A percentile compares a stretch with the other conserved stretches of the same genome.
Conservation (phyloP, 495 filamentous ascomycete species). For the Penicillium taxi region DNA sequence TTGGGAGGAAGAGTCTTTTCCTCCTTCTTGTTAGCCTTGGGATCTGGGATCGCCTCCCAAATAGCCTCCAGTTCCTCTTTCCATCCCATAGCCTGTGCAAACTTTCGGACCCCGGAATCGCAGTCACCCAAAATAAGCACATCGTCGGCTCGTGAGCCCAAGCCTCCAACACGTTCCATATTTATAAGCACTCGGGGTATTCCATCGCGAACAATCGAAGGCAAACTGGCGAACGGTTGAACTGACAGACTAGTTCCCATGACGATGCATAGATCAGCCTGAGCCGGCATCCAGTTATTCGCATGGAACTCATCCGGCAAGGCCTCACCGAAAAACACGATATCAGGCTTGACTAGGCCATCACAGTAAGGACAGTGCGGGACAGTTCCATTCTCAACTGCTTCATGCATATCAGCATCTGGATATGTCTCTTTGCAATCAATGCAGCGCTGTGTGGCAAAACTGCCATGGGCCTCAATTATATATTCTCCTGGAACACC, state of each 20-base stretch:
- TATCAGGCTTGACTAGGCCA: slow-evolving; percentile 90
- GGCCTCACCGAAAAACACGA: slow-evolving; percentile 93
- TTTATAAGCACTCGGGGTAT: slow-evolving; percentile 82
- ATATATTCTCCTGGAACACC: slow-evolving; percentile 76
- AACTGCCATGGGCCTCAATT: slow-evolving; percentile 91
- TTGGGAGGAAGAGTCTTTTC: slow-evolving; percentile 23
- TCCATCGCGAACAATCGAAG: slow-evolving; percentile 48
- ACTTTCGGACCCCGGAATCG: slow-evolving; percentile 72
- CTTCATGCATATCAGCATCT: slow-evolving; percentile 60
- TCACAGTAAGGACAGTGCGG: slow-evolving; percentile 64
- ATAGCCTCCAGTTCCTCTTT: slow-evolving; percentile 68
- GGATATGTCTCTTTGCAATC: slow-evolving; percentile 71
- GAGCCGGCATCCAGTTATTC: slow-evolving; percentile 44
- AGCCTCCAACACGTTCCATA: slow-evolving; percentile 68
- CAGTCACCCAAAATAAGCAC: slow-evolving; percentile 68
- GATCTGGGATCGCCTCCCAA: slow-evolving; percentile 48
- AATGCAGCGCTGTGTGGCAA: slow-evolving; percentile 82
- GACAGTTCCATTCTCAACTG: slow-evolving; percentile 53
- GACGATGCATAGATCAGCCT: slow-evolving; percentile 76
- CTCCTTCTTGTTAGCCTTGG: slow-evolving; percentile 24
- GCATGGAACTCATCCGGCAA: slow-evolving; percentile 64
- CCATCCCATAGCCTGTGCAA: slow-evolving; percentile 82
- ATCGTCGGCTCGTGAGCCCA: slow-evolving; percentile 71
- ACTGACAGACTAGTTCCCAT: slow-evolving; percentile 89
- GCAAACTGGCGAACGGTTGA: slow-evolving; percentile 81